Evolutionary conservation across 2,329 filamentous ascomycete species (phyloP).

Genomic region (Chaetomiaceae sp.): DNA sequence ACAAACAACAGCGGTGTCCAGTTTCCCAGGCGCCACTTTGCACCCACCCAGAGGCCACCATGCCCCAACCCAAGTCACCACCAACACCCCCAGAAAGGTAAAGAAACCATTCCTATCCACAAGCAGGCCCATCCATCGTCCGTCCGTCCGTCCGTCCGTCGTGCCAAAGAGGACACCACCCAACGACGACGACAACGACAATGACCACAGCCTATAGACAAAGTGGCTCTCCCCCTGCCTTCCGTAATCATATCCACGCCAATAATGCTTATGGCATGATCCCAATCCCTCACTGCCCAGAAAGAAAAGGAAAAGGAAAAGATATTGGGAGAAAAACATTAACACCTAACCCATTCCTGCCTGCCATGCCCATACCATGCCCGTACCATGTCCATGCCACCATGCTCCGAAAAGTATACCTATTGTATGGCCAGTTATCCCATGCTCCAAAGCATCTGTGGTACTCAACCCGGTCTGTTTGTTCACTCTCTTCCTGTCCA

Average conservation of each 20-base stretch:
- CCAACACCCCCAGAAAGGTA: not conserved
- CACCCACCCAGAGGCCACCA: not conserved
- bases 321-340: not conserved
- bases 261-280: not conserved
- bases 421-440: not conserved
- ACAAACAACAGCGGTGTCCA: too few relatives aligned
- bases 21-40: not conserved
- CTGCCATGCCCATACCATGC: too few relatives aligned
- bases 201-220: not conserved
- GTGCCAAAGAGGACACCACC: not conserved
- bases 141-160: not conserved
- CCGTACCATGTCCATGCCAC: too few relatives aligned
- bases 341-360: conserved; percentile 2
- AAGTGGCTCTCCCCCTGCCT: not conserved
- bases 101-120: conserved; percentile 2
- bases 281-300: not conserved
- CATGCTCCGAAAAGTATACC: not conserved
- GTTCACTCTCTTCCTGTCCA: not conserved
- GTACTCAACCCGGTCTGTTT: not conserved
- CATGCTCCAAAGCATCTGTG: not conserved
- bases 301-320: not conserved
- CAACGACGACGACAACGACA: not conserved
- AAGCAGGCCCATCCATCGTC: conserved; percentile 1
- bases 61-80: not conserved
- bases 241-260: not conserved